Base-by-base conservation (phyloP, 148 eudicot species). In the Silene latifolia region DNA sequence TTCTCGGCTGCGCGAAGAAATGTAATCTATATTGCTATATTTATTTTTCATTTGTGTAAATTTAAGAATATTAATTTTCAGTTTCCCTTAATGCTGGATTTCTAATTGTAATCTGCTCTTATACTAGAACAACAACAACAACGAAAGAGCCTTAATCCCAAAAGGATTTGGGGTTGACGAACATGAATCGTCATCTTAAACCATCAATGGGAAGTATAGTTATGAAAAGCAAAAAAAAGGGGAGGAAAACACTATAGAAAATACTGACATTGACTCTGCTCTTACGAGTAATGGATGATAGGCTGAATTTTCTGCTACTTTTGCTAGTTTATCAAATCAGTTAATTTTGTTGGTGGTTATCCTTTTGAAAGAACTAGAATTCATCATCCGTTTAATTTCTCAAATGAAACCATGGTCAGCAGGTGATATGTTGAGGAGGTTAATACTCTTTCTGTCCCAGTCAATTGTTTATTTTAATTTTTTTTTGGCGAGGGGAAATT, bases 1-100 rank as follows among this genome's bases (percentile, higher is more conserved):
- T 93, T 93, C 80, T 80, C 92, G 14, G 75, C 84, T 63, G 98
- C 98, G 23, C 87, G 97, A 81, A 87, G 97, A 82, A 93, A 93
- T 84, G 98, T 93, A 85, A 87, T 59, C 46, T 58, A 7, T n/a
- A 5, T 69, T 74, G 13, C 63, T 74, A 17, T 73, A 7, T 63
- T 4, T 44, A 67, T 54, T 59, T 48, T 35, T 32, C 42, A 32
- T 13, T 39, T 5, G 24, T 54, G 5, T 39, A 19, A 66, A 21
- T 29, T 27, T 20, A 60, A 32, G 57, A 13, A 58, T 66, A n/a
- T 29, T 60, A 19, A n/a, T 61, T 74, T 54, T 13, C 62, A 68
- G 54, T 18, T 54, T 60, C 61, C 51, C 47, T 25, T 66, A 20
- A 51, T 20, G 35, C 32, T 51, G 21, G 69, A 54, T 48, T 72